Evolutionary conservation across 805 yeast species (phyloP), one percentile per base, ranked within the genome.

Genomic region (Komagataella mondaviorum): DNA sequence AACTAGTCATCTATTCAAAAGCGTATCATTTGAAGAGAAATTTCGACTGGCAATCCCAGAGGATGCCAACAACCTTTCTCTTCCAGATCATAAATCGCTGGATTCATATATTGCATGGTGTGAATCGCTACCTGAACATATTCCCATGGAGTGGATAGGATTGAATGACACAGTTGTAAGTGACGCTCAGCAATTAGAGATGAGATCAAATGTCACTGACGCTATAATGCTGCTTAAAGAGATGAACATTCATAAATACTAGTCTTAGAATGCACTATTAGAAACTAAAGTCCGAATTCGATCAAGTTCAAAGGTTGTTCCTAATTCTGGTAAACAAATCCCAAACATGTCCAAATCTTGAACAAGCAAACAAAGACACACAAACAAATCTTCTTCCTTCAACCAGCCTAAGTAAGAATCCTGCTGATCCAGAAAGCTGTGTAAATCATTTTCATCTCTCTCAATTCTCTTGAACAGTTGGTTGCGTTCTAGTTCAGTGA

Each of bases 1-100:
- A 12, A 72, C 77, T 1, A 48, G 52, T 1, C 53, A 56, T 17
- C 49, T 76, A n/a, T 80, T 81, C 59, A 58, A 56, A 14, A 14
- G 22, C 6, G 14, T 14, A 6, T n/a, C 47, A 6, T 45, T 45
- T 23, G 47, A 45, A 2, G n/a, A 22, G 2, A 18, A 7, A 6
- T 45, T 45, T 18, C 22, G n/a, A 6, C 23, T 45, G 4, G 24
- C 17, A 10, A 30, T 10, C 8, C 4, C 39, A 6, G n/a, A 30
- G 3, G 14, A 30, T 8, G 39, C 14, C 39, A 30, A 30, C 7
- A 7, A n/a, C 24, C 22, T 45, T 8, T 6, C 23, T 45, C 47
- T 23, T 14, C 47, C 47, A 6, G 47, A 45, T 20, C 24, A 22
- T 22, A 45, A 23, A 17, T 20, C 22, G 2, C 2, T 18, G n/a